These are phyloP conservation scores for Coniochaeta prunicola DNA, from an alignment of 2,329 filamentous ascomycete genomes.

Conservation along the genomic window DNA sequence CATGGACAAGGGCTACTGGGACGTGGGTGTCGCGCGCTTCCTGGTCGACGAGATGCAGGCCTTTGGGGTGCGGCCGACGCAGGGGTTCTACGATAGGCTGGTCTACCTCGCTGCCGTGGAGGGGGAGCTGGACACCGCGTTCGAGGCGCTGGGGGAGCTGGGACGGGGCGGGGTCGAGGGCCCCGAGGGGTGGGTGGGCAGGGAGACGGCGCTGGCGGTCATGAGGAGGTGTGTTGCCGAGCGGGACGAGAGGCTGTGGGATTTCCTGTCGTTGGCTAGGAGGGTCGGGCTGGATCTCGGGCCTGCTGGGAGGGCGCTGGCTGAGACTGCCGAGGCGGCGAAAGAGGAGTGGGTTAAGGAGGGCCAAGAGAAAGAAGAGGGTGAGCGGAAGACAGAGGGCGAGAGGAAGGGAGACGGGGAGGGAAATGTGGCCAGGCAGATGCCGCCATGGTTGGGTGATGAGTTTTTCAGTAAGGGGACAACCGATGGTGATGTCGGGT, in stretches of 20 bases:
- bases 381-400: neutral
- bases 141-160: constrained; percentile 23
- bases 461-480: neutral
- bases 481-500: neutral
- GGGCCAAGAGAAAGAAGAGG: neutral
- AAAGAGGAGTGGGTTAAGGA: neutral
- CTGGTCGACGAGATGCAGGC: constrained; percentile 28
- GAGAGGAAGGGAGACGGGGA: neutral
- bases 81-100: constrained; percentile 20
- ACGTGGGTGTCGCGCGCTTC: constrained; percentile 22
- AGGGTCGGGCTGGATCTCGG: neutral
- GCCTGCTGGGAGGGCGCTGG: neutral
- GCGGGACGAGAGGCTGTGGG: constrained; percentile 23
- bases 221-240: constrained; percentile 24
- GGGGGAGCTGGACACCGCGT: constrained; percentile 24
- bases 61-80: constrained; percentile 22
- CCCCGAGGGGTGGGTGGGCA: constrained; percentile 21
- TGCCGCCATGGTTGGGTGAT: neutral
- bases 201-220: constrained; percentile 22
- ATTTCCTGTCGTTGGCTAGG: constrained; percentile 13
- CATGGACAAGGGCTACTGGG: constrained; percentile 17
- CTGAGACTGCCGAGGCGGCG: neutral
- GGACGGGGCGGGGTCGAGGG: constrained; percentile 5
- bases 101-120: constrained; percentile 24
- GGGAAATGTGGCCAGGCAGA: neutral